Evolutionary conservation across 257 asterid genomes (phyloP).

Genomic region (Capsicum pubescens): DNA sequence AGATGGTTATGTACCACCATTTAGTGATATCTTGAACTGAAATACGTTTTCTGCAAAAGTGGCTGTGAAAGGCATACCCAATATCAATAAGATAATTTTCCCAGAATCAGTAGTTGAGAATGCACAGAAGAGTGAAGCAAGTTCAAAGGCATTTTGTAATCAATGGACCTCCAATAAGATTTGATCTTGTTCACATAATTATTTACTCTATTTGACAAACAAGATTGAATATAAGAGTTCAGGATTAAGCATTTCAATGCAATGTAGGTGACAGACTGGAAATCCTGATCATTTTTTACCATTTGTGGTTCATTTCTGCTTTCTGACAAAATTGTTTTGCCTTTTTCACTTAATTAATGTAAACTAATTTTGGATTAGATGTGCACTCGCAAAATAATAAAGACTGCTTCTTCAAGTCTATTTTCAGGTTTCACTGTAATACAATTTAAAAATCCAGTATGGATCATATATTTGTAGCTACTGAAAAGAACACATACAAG

Average conservation of each 20-base stretch:
- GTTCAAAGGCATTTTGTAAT: slow-evolving; percentile 69
- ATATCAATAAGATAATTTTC: slow-evolving; percentile 36
- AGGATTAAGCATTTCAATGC: slow-evolving; percentile 18
- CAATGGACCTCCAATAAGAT: slow-evolving; percentile 66
- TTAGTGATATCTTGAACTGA: slow-evolving; percentile 28
- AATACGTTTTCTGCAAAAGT: slow-evolving; percentile 10
- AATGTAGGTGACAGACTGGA: neutral
- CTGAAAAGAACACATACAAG: neutral
- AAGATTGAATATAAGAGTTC: slow-evolving; percentile 59
- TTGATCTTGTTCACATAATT: slow-evolving; percentile 70
- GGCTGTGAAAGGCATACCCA: slow-evolving; percentile 26
- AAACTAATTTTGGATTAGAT: neutral
- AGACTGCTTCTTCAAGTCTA: neutral
- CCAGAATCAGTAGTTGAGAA: slow-evolving; percentile 26
- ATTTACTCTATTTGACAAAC: slow-evolving; percentile 81
- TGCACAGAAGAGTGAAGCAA: slow-evolving; percentile 34
- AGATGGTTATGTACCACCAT: slow-evolving; percentile 46
- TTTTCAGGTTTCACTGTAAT: neutral
- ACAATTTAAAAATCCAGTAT: neutral
- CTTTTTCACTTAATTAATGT: neutral
- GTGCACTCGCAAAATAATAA: neutral
- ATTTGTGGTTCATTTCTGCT: neutral
- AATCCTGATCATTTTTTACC: neutral
- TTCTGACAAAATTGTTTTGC: neutral
- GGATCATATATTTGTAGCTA: neutral